Evolutionary conservation across 306 rosid genomes (phyloP).

Genomic region (Begonia peltatifolia): DNA sequence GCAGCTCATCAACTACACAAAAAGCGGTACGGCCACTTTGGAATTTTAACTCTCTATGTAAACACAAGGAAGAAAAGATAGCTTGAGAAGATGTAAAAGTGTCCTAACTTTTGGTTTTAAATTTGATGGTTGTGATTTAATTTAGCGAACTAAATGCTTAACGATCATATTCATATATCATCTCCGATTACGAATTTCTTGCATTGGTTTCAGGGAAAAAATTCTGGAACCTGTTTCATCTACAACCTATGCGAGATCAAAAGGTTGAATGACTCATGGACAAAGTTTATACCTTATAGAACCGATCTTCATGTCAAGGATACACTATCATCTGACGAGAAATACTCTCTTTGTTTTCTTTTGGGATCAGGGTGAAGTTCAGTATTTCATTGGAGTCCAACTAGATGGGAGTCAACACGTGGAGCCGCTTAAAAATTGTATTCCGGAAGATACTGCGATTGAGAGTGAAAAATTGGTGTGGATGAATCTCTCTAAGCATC

Average conservation of each 20-base stretch:
- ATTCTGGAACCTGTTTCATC: slow-evolving; percentile 94
- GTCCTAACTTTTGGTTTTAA: background rate
- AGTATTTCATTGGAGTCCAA: slow-evolving; percentile 94
- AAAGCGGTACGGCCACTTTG: slow-evolving; percentile 36
- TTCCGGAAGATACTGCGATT: slow-evolving; percentile 47
- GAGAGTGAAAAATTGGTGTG: slow-evolving; percentile 71
- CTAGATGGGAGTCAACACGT: slow-evolving; percentile 95
- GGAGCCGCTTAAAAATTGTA: slow-evolving; percentile 68
- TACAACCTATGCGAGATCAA: slow-evolving; percentile 99
- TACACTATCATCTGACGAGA: background rate
- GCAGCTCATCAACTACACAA: slow-evolving; percentile 86
- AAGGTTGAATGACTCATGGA: slow-evolving; percentile 32
- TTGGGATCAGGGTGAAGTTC: slow-evolving; percentile 79
- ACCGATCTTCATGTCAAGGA: background rate
- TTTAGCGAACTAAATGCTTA: too few species aligned
- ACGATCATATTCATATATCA: too few species aligned
- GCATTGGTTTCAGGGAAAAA: slow-evolving; percentile 52
- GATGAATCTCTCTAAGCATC: background rate
- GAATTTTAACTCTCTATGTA: too few species aligned
- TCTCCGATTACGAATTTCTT: background rate
- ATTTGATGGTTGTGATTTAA: too few species aligned
- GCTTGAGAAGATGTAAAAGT: too few species aligned
- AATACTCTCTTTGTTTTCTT: slow-evolving; percentile 1
- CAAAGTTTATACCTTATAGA: background rate
- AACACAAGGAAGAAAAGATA: too few species aligned